phyloP scores from a whole-genome alignment of 1,284 basidiomycete species.

The Testicularia cyperi region DNA sequence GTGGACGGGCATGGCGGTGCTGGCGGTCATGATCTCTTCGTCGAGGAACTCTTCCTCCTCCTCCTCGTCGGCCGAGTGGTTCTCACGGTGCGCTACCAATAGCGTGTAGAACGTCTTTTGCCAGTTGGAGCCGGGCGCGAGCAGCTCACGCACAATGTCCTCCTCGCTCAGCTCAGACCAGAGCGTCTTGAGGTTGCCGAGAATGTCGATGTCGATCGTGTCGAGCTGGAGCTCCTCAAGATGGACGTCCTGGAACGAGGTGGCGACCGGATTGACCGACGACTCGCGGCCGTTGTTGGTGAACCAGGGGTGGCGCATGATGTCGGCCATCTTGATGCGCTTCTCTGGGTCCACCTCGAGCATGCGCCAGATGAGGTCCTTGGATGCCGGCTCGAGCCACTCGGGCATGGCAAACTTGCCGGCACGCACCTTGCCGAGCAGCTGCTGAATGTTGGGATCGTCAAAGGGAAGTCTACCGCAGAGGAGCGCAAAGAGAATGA shows the following conservation, averaged over 20 bases:
- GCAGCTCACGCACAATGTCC: slow-evolving; percentile 43
- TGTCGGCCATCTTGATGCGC: slow-evolving; percentile 85
- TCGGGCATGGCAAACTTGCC: slow-evolving; percentile 81
- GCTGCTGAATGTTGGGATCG: slow-evolving; percentile 74
- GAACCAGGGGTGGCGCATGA: slow-evolving; percentile 87
- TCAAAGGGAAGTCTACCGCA: slow-evolving; percentile 93
- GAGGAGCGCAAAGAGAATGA: slow-evolving; percentile 89
- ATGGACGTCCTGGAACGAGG: slow-evolving; percentile 56
- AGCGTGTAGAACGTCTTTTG: slow-evolving; percentile 60
- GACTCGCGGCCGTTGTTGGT: slow-evolving; percentile 65
- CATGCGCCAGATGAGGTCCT: slow-evolving; percentile 84
- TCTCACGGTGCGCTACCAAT: slow-evolving; percentile 55
- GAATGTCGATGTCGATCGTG: slow-evolving; percentile 80
- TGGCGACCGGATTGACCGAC: slow-evolving; percentile 50
- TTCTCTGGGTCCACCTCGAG: slow-evolving; percentile 77
- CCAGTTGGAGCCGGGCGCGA: slow-evolving; percentile 49
- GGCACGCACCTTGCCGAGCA: slow-evolving; percentile 81
- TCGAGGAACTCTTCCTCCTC: slow-evolving; percentile 41
- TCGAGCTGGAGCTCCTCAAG: slow-evolving; percentile 55
- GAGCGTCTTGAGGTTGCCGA: slow-evolving; percentile 84
- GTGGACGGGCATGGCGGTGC: slow-evolving; percentile 16
- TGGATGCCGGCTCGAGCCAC: slow-evolving; percentile 72
- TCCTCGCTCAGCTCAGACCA: slow-evolving; percentile 66
- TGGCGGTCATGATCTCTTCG: slow-evolving; percentile 26
- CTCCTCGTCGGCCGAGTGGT: slow-evolving; percentile 55